Base-by-base conservation (phyloP, 306 rosid genomes). In the Mucuna pruriens region DNA sequence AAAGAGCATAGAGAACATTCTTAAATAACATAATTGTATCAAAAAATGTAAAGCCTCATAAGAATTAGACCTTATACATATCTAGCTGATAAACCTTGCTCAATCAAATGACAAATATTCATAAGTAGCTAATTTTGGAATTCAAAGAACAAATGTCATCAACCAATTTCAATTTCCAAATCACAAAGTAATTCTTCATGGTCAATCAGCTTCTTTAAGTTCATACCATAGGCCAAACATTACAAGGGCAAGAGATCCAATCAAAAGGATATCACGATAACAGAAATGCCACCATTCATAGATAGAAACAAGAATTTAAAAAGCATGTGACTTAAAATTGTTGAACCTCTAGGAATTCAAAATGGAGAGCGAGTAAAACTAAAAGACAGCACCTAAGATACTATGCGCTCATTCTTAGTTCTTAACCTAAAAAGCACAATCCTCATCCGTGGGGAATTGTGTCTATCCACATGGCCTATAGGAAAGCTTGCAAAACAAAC, bases 231-330 rank as follows among this genome's bases (percentile, higher is more conserved):
- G 1, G 34, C 15, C 22, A 0, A 60, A 49, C 25, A n/a, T n/a
- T 9, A 9, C 52, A 76, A 13, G 17, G 42, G n/a, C 54, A 75
- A 42, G 16, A 66, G 80, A 87, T 85, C 76, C 79, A 85, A 83
- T 68, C 31, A 67, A 85, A 63, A 74, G 9, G 7, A 64, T 51
- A 26, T 6, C 64, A 74, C 55, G n/a, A 75, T 8, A 44, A 80
- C 33, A 63, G 20, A 75, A 25, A 61, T 2, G 29, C 20, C 71
- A 51, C 0, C 68, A 74, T 63, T 52, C 46, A 51, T 48, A 25
- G n/a, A 26, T 71, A 20, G 11, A 22, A 0, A 60, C 0, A 0
- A 2, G 26, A 15, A 29, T 31, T 13, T 61, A 40, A 61, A 31
- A 13, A 29, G 22, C 45, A 48, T 5, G 77, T 11, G n/a, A 15